Base-by-base conservation (phyloP, 2,329 filamentous ascomycete genomes). In the Fusarium sp. region DNA sequence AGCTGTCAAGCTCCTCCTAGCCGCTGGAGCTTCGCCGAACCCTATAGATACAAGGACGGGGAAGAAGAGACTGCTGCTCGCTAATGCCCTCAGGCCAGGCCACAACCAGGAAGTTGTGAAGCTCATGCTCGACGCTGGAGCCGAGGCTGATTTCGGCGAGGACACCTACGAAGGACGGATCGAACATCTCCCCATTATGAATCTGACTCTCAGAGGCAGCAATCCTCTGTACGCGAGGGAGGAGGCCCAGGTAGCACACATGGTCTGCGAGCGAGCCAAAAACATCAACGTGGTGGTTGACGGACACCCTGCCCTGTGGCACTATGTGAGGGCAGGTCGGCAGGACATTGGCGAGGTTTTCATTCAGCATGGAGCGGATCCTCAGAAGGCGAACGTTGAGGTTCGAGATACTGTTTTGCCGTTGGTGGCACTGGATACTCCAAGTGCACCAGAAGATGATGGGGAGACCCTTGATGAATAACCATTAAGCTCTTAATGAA, bases 1-100 rank as follows among this genome's bases (percentile, higher is more conserved):
- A 62, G 73, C 35, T 2, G 73, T 66, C n/a, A 61, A 63, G 33
- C 62, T 75, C 45, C 73, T 75, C 57, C 59, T 76, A 16, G 37
- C 64, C 24, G 61, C 64, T 6, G 73, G 73, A 54, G 73, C 73
- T 50, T 76, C 73, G 5, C 73, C 73, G 16, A 74, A 74, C 22
- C 73, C 73, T 18, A 48, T 66, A 20, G 41, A 59, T 11, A 61
- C 13, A 18, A 4, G 11, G 13, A 68, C 64, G 7, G 68, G 65
- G 1, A 18, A 27, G 24, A 76, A 60, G 64, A 66, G 59, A 31
- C 60, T 75, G 24, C 35, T 76, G 14, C 64, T 75, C 31, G 33
- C 24, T 22, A 61, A 68, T 65, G 70, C 73, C 6, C 54, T 75
- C 14, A 50, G 31, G 35, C 41, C 41, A 10, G 61, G 43, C 24